Percentiles rank a stretch among this genome's conserved stretches.
These are phyloP conservation scores for Phallus indusiatus DNA, from an alignment of 768 basidiomycete genomes.

Conservation along the genomic window DNA sequence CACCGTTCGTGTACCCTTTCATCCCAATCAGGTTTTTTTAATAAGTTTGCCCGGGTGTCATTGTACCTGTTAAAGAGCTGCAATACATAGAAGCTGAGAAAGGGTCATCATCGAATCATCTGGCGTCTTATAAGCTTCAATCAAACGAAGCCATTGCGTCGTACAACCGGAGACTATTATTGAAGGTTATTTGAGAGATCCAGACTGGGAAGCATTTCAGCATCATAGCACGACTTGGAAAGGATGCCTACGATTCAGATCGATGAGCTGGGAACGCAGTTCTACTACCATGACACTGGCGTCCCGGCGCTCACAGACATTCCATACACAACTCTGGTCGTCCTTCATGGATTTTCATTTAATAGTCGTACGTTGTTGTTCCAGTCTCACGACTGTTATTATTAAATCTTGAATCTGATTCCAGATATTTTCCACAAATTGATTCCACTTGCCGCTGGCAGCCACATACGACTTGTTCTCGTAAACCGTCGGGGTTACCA, in stretches of 20 bases:
- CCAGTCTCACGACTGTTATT: not conserved
- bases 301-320: not conserved
- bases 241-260: not conserved
- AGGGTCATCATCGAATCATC: too few species aligned
- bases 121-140: too few species aligned
- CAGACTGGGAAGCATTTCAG: too few species aligned
- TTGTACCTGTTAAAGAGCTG: too few species aligned
- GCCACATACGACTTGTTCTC: constrained; percentile 27
- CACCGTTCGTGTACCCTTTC: too few species aligned
- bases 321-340: constrained; percentile 7
- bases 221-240: too few species aligned
- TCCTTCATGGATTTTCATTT: not conserved
- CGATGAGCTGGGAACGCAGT: not conserved
- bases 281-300: constrained; percentile 6
- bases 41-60: too few species aligned
- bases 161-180: too few species aligned
- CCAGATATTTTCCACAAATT: constrained; percentile 23
- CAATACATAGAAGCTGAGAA: too few species aligned
- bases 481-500: constrained; percentile 29
- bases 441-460: constrained; percentile 17
- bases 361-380: constrained; percentile 4
- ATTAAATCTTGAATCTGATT: not conserved
- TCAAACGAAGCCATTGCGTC: too few species aligned
- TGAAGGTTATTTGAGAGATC: too few species aligned
- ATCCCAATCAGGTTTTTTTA: too few species aligned